These are phyloP conservation scores for Backusella circina DNA, from an alignment of 192 early-diverging fungal genomes.

Conservation along the genomic window DNA sequence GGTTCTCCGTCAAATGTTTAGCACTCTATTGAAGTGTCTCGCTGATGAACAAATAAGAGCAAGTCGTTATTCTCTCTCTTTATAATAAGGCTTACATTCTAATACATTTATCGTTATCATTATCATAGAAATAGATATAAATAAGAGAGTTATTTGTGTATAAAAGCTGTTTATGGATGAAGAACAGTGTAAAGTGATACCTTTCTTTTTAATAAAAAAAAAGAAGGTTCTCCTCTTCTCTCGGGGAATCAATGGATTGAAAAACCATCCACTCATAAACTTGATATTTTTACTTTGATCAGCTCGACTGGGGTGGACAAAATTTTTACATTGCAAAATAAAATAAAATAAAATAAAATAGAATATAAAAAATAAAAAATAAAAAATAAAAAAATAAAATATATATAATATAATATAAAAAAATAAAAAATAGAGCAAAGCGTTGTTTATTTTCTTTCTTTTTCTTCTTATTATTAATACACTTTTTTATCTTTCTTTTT, in stretches of 20 bases:
- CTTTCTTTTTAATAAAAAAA: background rate
- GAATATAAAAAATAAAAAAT: background rate
- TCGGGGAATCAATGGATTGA: background rate
- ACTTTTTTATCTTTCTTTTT: background rate
- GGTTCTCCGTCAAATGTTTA: background rate
- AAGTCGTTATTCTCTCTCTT: background rate
- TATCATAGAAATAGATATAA: too few species aligned
- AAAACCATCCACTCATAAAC: background rate
- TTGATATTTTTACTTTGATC: background rate
- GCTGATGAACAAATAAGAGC: background rate
- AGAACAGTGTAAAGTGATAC: too few species aligned
- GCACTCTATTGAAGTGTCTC: background rate
- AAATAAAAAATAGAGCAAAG: background rate
- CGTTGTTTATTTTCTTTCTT: background rate
- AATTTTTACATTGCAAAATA: background rate
- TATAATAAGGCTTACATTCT: background rate
- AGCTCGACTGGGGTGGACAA: background rate
- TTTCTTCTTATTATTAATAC: background rate
- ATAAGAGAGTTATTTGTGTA: too few species aligned
- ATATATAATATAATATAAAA: too few species aligned
- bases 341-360: background rate
- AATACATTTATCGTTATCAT: background rate
- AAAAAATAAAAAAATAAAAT: background rate
- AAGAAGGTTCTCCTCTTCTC: background rate
- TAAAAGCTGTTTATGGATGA: too few species aligned